Percentiles rank a stretch among this genome's conserved stretches.
These are phyloP conservation scores for Trametes elegans DNA, from an alignment of 768 basidiomycete species.

Conservation along the genomic window DNA sequence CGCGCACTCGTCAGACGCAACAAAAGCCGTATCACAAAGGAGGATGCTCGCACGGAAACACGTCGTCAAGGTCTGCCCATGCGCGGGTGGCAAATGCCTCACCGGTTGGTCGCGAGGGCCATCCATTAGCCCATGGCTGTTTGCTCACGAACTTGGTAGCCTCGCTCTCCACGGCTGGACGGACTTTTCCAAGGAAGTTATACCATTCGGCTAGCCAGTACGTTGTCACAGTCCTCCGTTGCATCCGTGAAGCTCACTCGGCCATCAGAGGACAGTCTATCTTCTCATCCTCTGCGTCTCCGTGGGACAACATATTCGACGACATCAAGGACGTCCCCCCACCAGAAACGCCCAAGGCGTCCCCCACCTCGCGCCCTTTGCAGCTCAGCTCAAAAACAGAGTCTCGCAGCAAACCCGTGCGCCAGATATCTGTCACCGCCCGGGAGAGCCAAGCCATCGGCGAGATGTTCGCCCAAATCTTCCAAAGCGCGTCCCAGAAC, in stretches of 20 bases:
- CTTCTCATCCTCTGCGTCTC: conserved; percentile 30
- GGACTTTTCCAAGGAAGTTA: neutral
- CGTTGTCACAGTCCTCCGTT: neutral
- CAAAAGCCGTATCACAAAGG: no score
- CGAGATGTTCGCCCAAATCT: no score
- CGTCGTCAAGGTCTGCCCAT: conserved; percentile 10
- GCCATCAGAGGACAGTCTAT: conserved; percentile 22
- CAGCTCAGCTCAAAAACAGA: conserved; percentile 1
- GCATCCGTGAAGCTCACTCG: neutral
- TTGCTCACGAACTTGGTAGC: neutral
- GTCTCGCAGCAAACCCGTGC: conserved; percentile 17
- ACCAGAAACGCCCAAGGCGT: conserved; percentile 22
- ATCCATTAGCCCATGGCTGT: neutral
- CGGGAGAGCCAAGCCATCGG: no score
- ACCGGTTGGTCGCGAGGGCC: conserved; percentile 13
- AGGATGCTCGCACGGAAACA: conserved; percentile 11
- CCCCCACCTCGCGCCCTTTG: conserved; percentile 16
- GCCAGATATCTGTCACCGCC: no score
- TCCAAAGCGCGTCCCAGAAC: no score
- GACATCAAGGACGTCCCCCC: conserved; percentile 37
- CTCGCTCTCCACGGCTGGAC: neutral
- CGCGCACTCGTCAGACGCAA: no score
- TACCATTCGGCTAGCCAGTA: neutral
- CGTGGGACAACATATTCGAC: conserved; percentile 56
- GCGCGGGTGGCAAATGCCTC: conserved; percentile 6